Evolutionary conservation across 169 alveolate species (phyloP).

Genomic region (Perkinsus olseni): DNA sequence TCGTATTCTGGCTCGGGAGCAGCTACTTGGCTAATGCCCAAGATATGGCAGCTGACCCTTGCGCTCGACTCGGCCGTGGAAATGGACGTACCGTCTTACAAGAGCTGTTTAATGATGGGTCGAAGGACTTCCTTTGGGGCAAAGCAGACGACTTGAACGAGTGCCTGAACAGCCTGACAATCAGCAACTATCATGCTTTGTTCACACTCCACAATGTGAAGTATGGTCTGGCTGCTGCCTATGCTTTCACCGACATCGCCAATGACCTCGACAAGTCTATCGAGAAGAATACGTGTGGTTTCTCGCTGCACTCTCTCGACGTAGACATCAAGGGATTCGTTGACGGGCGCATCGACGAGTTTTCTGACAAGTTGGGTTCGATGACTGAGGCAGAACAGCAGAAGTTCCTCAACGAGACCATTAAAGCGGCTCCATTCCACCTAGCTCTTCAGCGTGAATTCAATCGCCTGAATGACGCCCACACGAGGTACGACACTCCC

Average conservation of each 20-base stretch:
- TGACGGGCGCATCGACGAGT: not conserved
- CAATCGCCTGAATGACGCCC: not conserved
- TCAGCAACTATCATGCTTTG: not conserved
- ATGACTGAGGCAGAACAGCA: not conserved
- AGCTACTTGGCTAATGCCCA: no score
- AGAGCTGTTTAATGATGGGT: not conserved
- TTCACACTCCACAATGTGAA: not conserved
- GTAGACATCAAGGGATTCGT: not conserved
- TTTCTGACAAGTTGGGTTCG: not conserved
- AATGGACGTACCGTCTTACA: not conserved
- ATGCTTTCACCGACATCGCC: not conserved
- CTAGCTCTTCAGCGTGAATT: not conserved
- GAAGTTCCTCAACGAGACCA: not conserved
- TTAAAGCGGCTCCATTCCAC: not conserved
- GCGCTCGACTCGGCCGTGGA: not conserved
- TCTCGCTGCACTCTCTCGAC: not conserved
- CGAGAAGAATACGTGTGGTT: not conserved
- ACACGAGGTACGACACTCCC: not conserved
- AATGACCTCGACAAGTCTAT: not conserved
- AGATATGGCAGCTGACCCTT: no score
- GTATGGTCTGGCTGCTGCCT: not conserved
- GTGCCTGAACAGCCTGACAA: not conserved
- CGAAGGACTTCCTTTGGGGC: not conserved
- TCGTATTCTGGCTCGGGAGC: no score
- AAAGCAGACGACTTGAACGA: not conserved